phyloP scores from a whole-genome alignment of 1,139 yeast genomes.

The Taphrina pruni region DNA sequence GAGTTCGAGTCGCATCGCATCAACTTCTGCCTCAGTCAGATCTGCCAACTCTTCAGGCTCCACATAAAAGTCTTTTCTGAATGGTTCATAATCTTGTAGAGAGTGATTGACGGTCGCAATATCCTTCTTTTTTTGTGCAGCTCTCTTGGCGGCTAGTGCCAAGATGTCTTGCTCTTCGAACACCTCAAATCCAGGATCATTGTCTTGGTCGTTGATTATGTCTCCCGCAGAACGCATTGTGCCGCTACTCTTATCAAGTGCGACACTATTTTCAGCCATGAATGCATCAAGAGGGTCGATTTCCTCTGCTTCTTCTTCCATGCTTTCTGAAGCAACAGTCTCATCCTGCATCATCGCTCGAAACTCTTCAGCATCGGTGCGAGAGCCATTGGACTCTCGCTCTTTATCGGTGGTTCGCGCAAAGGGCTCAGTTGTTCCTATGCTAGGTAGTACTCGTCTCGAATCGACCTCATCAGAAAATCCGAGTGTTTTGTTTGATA shows the following conservation, averaged over 20 bases:
- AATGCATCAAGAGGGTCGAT: constrained; percentile 55
- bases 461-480: constrained; percentile 3
- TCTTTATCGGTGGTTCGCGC: neutral
- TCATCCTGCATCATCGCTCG: too few relatives aligned
- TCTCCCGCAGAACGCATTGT: constrained; percentile 44
- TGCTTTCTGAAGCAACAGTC: neutral
- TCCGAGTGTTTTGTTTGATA: neutral
- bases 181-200: constrained; percentile 48
- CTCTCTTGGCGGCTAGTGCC: constrained; percentile 51
- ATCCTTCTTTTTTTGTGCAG: constrained; percentile 54
- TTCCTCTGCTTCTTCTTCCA: constrained; percentile 44
- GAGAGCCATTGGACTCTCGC: neutral
- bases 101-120: constrained; percentile 59
- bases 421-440: neutral
- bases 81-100: constrained; percentile 58
- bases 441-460: neutral
- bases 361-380: neutral
- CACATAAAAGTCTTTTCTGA: constrained; percentile 67
- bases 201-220: constrained; percentile 48
- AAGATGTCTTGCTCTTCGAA: constrained; percentile 48
- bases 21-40: constrained; percentile 61
- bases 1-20: constrained; percentile 59
- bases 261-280: constrained; percentile 48
- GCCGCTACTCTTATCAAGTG: constrained; percentile 28
- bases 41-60: constrained; percentile 64